phyloP scores from a whole-genome alignment of 139 green algal genomes.

The Diplosphaera chodatii region DNA sequence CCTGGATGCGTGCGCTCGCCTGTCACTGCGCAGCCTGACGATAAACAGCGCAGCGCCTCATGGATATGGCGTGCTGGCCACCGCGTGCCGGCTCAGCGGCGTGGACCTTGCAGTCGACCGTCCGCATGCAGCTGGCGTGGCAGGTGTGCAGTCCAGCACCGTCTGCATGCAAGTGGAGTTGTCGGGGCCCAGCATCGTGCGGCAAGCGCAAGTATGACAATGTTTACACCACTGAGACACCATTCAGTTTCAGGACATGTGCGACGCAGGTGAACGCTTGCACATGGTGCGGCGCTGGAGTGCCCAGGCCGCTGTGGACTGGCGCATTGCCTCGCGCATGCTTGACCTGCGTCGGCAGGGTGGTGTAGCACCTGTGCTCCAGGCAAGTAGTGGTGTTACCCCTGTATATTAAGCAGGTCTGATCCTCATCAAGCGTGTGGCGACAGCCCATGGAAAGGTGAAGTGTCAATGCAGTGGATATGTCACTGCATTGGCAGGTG shows the following conservation, averaged over 20 bases:
- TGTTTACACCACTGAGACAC: no score
- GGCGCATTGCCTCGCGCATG: neutral
- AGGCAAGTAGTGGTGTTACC: neutral
- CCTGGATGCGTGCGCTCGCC: neutral
- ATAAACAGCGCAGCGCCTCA: neutral
- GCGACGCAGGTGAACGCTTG: neutral
- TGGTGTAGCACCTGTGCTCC: neutral
- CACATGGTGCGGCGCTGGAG: neutral
- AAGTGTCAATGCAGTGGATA: no score
- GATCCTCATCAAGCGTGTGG: no score
- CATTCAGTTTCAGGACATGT: no score
- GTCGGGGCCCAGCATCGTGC: no score
- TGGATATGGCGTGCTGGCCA: neutral
- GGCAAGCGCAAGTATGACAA: no score
- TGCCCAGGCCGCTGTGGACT: neutral
- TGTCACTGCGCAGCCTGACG: neutral
- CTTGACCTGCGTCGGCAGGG: neutral
- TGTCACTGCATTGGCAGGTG: neutral
- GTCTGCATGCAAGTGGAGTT: no score
- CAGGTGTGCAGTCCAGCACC: no score
- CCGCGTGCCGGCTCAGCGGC: neutral
- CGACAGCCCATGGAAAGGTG: no score
- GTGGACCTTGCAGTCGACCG: neutral
- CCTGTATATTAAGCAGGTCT: no score
- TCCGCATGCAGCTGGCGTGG: no score